A percentile compares a stretch with the other conserved stretches of the same genome.
Evolutionary conservation across 164 flowering plant species (phyloP).

Genomic region (Aristolochia fimbriata): DNA sequence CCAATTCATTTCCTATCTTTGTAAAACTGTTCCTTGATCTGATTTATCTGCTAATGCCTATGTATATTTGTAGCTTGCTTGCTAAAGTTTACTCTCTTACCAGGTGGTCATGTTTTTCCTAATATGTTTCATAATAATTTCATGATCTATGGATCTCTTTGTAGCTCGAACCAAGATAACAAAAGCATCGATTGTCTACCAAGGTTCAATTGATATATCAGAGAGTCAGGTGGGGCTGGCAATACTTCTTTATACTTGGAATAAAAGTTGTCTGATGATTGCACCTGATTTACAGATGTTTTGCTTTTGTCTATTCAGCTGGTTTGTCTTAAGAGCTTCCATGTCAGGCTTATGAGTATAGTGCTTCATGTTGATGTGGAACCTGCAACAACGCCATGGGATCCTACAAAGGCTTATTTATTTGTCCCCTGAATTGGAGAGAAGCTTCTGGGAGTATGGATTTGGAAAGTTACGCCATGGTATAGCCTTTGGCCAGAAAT

Average conservation of each 20-base stretch:
- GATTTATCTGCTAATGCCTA: not conserved
- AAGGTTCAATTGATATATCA: constrained; percentile 53
- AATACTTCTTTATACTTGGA: not conserved
- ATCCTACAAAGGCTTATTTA: constrained; percentile 88
- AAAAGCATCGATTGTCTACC: constrained; percentile 70
- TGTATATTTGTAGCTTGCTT: not conserved
- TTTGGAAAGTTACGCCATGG: constrained; percentile 90
- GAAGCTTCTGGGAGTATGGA: constrained; percentile 76
- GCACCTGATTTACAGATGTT: too few relatives aligned
- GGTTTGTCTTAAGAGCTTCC: constrained; percentile 83
- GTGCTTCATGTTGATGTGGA: constrained; percentile 99
- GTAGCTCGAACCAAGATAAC: constrained; percentile 89
- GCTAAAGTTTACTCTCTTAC: too few relatives aligned
- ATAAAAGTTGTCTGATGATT: too few relatives aligned
- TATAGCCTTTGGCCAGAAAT: constrained; percentile 79
- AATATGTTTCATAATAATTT: too few relatives aligned
- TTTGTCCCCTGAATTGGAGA: constrained; percentile 68
- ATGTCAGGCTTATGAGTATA: constrained; percentile 97
- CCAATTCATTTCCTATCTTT: constrained; percentile 8
- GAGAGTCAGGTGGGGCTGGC: constrained; percentile 57
- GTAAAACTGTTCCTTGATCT: too few relatives aligned
- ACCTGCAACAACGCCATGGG: constrained; percentile 97
- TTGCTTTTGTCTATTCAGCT: constrained; percentile 35
- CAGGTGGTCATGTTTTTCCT: not conserved
- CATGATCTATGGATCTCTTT: constrained; percentile 60